Conservation (phyloP, 495 filamentous ascomycete species). For the Elasticomyces elasticus region DNA sequence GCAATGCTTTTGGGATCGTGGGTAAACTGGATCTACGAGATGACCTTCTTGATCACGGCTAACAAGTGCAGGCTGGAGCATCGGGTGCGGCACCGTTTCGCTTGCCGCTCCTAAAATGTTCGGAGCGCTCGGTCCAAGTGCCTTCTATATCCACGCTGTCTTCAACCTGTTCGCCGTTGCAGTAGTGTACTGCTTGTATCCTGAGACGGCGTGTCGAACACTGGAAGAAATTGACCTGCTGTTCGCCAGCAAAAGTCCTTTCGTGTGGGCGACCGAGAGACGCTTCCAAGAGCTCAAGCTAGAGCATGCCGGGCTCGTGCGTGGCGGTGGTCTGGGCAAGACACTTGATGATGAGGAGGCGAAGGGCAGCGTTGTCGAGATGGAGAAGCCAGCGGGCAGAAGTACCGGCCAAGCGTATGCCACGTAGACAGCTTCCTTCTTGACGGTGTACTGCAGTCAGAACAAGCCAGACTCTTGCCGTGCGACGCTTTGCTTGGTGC, state of each 20-base stretch:
- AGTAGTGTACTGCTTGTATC: constrained; percentile 56
- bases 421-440: too few species aligned
- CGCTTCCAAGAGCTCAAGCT: constrained; percentile 4
- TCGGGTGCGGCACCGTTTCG: constrained; percentile 29
- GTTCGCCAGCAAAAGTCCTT: constrained; percentile 46
- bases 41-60: neutral
- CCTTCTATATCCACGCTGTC: constrained; percentile 55
- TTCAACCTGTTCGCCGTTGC: constrained; percentile 55
- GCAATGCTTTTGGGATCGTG: constrained; percentile 60
- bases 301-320: neutral
- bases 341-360: neutral
- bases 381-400: too few species aligned
- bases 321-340: neutral
- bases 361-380: neutral
- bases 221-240: constrained; percentile 61
- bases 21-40: constrained; percentile 43
- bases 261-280: constrained; percentile 3
- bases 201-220: constrained; percentile 57
- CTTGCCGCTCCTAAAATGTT: constrained; percentile 59
- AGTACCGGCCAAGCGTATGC: too few species aligned
- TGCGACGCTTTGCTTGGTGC: too few species aligned
- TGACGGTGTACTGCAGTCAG: too few species aligned
- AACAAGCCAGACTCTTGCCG: too few species aligned
- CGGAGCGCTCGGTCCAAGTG: constrained; percentile 50
- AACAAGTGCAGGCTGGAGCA: constrained; percentile 28